phyloP scores from a whole-genome alignment of 2,329 filamentous ascomycete species.

The Onygenales sp. region DNA sequence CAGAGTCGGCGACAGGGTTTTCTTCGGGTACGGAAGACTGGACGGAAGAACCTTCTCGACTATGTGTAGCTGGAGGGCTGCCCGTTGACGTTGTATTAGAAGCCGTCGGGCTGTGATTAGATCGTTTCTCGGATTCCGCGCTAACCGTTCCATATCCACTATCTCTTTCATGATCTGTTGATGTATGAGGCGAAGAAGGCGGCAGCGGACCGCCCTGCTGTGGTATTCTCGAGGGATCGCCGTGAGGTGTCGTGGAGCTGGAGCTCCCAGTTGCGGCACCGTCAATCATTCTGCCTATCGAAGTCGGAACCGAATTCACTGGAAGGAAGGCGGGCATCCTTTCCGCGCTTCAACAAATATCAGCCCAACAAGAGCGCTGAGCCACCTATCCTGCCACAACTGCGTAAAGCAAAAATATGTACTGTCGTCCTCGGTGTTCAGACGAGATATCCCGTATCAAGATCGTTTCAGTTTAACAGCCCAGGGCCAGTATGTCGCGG shows the following conservation, averaged over 20 bases:
- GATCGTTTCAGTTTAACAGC: neutral
- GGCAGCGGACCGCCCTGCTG: neutral
- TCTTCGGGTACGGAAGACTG: constrained; percentile 40
- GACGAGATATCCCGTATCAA: neutral
- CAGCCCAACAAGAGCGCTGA: constrained; percentile 11
- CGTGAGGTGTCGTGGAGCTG: constrained; percentile 37
- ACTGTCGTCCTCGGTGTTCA: neutral
- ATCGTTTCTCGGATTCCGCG: neutral
- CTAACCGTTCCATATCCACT: neutral
- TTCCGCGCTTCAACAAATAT: constrained; percentile 21
- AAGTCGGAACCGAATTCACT: constrained; percentile 47
- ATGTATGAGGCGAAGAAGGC: neutral
- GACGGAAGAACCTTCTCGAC: constrained; percentile 2
- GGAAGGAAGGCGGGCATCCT: constrained; percentile 52
- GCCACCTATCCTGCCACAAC: constrained; percentile 9
- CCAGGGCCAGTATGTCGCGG: neutral
- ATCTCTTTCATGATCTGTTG: neutral
- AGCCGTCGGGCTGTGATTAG: neutral
- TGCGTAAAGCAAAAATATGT: neutral
- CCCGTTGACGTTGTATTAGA: neutral
- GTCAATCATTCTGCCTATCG: constrained; percentile 35
- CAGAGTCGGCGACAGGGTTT: constrained; percentile 67
- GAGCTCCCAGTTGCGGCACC: constrained; percentile 32
- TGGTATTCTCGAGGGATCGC: constrained; percentile 28
- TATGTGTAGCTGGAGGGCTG: neutral